Percentiles rank a stretch among this genome's conserved stretches.
Evolutionary conservation across 2,329 filamentous ascomycete genomes (phyloP).

Genomic region (Sporothrix schenckii): DNA sequence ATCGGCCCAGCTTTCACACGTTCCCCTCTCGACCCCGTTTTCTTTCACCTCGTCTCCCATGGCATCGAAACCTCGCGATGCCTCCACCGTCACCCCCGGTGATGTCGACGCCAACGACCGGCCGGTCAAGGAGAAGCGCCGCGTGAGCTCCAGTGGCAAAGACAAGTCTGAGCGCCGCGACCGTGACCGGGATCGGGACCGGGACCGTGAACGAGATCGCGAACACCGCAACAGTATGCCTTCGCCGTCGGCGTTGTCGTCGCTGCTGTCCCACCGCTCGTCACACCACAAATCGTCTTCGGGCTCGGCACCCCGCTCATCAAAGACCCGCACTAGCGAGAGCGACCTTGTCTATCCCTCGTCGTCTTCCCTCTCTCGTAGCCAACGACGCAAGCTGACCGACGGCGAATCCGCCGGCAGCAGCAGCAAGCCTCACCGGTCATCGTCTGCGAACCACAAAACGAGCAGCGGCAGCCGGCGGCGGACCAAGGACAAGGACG

Average conservation of each 20-base stretch:
- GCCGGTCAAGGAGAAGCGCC: constrained; percentile 28
- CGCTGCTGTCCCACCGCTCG: constrained; percentile 30
- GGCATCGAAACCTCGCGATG: constrained; percentile 31
- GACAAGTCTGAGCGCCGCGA: constrained; percentile 27
- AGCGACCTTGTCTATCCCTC: constrained; percentile 33
- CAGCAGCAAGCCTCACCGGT: constrained; percentile 22
- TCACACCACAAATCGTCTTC: constrained; percentile 29
- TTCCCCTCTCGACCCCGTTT: background rate
- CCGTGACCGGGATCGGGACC: background rate
- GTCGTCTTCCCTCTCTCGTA: constrained; percentile 22
- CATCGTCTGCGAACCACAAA: constrained; percentile 26
- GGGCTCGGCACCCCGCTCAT: constrained; percentile 13
- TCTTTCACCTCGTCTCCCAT: background rate
- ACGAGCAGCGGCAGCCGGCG: constrained; percentile 21
- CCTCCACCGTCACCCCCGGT: constrained; percentile 14
- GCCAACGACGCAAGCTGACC: constrained; percentile 23
- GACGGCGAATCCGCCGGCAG: constrained; percentile 13
- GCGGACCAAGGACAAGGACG: constrained; percentile 26
- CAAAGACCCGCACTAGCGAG: constrained; percentile 30
- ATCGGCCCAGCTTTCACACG: background rate
- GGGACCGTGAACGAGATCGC: constrained; percentile 6
- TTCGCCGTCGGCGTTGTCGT: constrained; percentile 31
- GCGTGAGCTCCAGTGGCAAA: constrained; percentile 30
- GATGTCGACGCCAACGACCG: constrained; percentile 28
- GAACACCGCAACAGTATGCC: constrained; percentile 28